These are phyloP conservation scores for Hippophae tibetana DNA, from an alignment of 306 rosid genomes.

Conservation along the genomic window DNA sequence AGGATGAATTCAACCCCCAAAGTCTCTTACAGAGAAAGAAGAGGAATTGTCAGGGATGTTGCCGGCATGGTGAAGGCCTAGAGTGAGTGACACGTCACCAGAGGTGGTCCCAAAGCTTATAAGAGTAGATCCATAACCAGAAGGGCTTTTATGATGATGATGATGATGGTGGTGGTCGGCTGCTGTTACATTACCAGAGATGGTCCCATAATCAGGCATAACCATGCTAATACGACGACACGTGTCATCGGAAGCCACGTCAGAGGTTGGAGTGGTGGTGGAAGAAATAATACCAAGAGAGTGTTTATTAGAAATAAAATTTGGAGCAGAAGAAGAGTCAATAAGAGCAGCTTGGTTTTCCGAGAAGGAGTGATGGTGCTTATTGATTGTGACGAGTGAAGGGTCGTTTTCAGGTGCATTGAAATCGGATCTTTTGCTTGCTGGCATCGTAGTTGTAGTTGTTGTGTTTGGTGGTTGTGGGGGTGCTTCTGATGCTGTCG, in stretches of 20 bases:
- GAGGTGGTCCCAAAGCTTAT: constrained; percentile 77
- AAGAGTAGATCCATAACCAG: constrained; percentile 52
- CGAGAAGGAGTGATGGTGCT: too few relatives aligned
- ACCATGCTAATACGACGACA: constrained; percentile 49
- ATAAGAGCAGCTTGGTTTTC: too few relatives aligned
- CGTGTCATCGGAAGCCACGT: constrained; percentile 39
- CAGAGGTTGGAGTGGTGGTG: not conserved
- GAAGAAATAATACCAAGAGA: not conserved
- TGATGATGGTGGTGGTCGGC: too few relatives aligned
- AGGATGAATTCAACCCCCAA: too few relatives aligned
- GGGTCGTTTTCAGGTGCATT: constrained; percentile 64
- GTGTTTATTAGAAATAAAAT: too few relatives aligned
- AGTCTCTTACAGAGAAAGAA: constrained; percentile 26
- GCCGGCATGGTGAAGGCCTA: constrained; percentile 95
- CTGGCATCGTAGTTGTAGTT: too few relatives aligned
- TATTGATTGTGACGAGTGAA: constrained; percentile 13
- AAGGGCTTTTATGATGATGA: too few relatives aligned
- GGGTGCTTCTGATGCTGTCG: too few relatives aligned
- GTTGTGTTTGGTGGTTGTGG: too few relatives aligned
- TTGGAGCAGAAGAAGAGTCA: too few relatives aligned
- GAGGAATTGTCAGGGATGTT: constrained; percentile 53
- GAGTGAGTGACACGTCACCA: constrained; percentile 98
- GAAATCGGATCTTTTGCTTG: constrained; percentile 33
- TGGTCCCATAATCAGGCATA: constrained; percentile 55
- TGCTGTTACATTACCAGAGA: constrained; percentile 18